phyloP scores from a whole-genome alignment of 768 basidiomycete species.

The Scleroderma bovista region DNA sequence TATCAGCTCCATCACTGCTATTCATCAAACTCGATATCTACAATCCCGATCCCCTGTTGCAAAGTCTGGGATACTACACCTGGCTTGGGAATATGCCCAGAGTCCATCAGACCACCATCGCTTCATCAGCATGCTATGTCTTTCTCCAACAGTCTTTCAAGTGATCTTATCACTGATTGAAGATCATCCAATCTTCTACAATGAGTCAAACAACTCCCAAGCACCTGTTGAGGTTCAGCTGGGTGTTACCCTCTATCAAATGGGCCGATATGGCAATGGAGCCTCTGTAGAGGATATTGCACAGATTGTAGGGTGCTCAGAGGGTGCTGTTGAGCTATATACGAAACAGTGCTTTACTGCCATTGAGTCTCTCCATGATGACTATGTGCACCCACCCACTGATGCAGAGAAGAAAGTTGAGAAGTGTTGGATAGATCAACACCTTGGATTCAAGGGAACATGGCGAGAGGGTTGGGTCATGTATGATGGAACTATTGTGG shows the following conservation, averaged over 20 bases:
- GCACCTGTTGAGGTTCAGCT: conserved; percentile 11
- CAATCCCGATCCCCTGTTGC: no score
- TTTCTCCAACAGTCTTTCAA: background rate
- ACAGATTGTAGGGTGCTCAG: conserved; percentile 14
- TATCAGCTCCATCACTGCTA: no score
- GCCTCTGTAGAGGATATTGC: conserved; percentile 28
- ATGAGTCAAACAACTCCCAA: background rate
- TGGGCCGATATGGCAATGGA: conserved; percentile 28
- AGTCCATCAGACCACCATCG: conserved; percentile 4
- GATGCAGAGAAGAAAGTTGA: conserved; percentile 29
- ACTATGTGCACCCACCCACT: conserved; percentile 24
- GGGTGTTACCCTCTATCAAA: conserved; percentile 23
- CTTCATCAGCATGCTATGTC: background rate
- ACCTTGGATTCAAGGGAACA: conserved; percentile 24
- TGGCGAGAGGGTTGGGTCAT: conserved; percentile 34
- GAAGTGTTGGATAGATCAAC: conserved; percentile 32
- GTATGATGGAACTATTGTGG: conserved; percentile 33
- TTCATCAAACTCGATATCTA: no score
- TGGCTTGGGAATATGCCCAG: no score
- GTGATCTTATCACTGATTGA: background rate
- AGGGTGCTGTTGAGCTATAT: conserved; percentile 16
- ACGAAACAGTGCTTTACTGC: conserved; percentile 27
- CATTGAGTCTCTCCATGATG: conserved; percentile 27
- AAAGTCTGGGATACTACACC: no score
- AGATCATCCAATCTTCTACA: background rate